phyloP scores from a whole-genome alignment of 345 rosid species.

The Linum usitatissimum region DNA sequence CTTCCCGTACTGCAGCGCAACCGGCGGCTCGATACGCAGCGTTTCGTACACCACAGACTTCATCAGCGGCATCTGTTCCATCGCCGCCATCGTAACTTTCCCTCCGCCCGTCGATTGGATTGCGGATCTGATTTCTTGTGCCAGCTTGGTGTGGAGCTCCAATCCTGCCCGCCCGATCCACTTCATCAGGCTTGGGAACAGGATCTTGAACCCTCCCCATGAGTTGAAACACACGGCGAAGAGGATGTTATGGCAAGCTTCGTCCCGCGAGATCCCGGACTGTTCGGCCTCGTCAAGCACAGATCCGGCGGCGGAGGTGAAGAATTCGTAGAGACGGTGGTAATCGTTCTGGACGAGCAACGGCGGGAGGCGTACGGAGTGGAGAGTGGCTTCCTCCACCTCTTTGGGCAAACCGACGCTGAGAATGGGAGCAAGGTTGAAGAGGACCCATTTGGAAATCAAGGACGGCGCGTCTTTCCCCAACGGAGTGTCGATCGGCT shows the following conservation, averaged over 20 bases:
- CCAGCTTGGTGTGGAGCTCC: conserved; percentile 44
- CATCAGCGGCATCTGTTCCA: conserved; percentile 70
- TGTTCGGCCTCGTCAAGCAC: conserved; percentile 64
- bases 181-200: conserved; percentile 55
- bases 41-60: conserved; percentile 73
- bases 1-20: conserved; percentile 50
- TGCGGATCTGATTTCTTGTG: conserved; percentile 63
- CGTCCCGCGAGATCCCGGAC: conserved; percentile 60
- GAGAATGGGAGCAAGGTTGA: conserved; percentile 49
- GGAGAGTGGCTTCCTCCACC: conserved; percentile 48
- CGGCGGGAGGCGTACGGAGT: conserved; percentile 52
- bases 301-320: conserved; percentile 37
- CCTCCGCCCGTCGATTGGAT: conserved; percentile 48
- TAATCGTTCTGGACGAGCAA: conserved; percentile 51
- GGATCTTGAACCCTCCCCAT: conserved; percentile 64
- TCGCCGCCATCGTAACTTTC: conserved; percentile 50
- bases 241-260: conserved; percentile 69
- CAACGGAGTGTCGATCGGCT: conserved; percentile 50
- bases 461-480: conserved; percentile 54
- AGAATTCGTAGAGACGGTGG: conserved; percentile 63
- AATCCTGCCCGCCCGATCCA: conserved; percentile 66
- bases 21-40: conserved; percentile 87
- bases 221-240: conserved; percentile 86
- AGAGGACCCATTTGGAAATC: conserved; percentile 56
- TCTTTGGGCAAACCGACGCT: conserved; percentile 46